phyloP scores from a whole-genome alignment of 2,329 filamentous ascomycete species.

The Exophiala sp. region DNA sequence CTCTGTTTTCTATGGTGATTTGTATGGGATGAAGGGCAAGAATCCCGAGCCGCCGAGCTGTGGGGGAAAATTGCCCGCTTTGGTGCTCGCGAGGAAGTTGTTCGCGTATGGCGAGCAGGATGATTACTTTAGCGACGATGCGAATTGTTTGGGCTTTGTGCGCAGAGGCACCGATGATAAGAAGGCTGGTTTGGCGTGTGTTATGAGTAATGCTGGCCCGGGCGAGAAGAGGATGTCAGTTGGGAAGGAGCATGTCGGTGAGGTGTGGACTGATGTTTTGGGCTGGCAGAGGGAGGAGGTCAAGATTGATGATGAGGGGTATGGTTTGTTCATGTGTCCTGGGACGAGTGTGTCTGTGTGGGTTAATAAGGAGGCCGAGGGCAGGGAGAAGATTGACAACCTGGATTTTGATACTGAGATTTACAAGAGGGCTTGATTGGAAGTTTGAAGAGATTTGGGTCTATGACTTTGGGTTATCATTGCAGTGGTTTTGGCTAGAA shows the following conservation, averaged over 20 bases:
- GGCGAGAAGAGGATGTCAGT: constrained; percentile 59
- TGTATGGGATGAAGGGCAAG: constrained; percentile 63
- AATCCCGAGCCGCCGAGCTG: constrained; percentile 50
- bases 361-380: constrained; percentile 55
- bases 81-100: constrained; percentile 61
- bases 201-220: constrained; percentile 51
- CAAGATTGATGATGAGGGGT: constrained; percentile 57
- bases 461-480: no score
- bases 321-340: constrained; percentile 54
- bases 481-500: no score
- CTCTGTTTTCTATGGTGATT: constrained; percentile 67
- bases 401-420: constrained; percentile 37
- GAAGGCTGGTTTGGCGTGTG: constrained; percentile 50
- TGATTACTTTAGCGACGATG: constrained; percentile 59
- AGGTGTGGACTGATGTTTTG: constrained; percentile 63
- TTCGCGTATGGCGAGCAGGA: constrained; percentile 65
- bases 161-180: constrained; percentile 38
- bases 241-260: constrained; percentile 55
- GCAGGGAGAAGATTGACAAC: constrained; percentile 44
- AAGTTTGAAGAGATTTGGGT: no score
- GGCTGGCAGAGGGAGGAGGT: constrained; percentile 54
- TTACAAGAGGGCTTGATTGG: constrained; percentile 10
- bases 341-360: constrained; percentile 58
- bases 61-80: constrained; percentile 53
- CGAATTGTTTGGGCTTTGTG: constrained; percentile 61